These are phyloP conservation scores for Phaeosphaeria sp. DNA, from an alignment of 2,329 filamentous ascomycete species.

Conservation along the genomic window DNA sequence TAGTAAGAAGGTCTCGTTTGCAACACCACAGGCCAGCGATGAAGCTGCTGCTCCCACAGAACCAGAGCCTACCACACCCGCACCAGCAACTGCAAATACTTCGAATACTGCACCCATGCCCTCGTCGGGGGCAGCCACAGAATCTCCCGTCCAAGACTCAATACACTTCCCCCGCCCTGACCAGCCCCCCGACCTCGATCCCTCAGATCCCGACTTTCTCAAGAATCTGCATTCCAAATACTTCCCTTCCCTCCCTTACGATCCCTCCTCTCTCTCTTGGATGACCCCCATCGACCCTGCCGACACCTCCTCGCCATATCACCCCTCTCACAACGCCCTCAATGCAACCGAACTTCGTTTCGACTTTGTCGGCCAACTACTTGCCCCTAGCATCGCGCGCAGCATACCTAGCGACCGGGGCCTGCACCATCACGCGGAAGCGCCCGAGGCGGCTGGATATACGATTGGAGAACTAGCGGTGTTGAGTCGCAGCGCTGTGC, in stretches of 20 bases:
- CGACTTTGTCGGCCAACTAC: slow-evolving; percentile 80
- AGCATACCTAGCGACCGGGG: slow-evolving; percentile 78
- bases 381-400: slow-evolving; percentile 77
- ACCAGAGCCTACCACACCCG: slow-evolving; percentile 2
- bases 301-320: slow-evolving; percentile 76
- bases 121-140: background rate
- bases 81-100: background rate
- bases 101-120: background rate
- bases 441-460: slow-evolving; percentile 92
- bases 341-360: slow-evolving; percentile 82
- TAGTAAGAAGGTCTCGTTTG: slow-evolving; percentile 47
- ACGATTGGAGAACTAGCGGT: slow-evolving; percentile 86
- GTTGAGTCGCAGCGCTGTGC: slow-evolving; percentile 79
- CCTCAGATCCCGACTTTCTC: slow-evolving; percentile 82
- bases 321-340: slow-evolving; percentile 75
- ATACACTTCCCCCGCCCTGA: slow-evolving; percentile 67
- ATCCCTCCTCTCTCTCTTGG: slow-evolving; percentile 88
- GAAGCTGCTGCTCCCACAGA: background rate
- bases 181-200: slow-evolving; percentile 77
- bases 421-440: slow-evolving; percentile 90
- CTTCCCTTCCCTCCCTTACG: slow-evolving; percentile 85
- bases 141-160: slow-evolving; percentile 19
- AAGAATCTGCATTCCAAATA: slow-evolving; percentile 87
- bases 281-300: slow-evolving; percentile 73
- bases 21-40: slow-evolving; percentile 18